Evolutionary conservation across 2,329 filamentous ascomycete species (phyloP), one percentile per base, ranked within the genome.

Genomic region (Neoscytalidium dimidiatum): DNA sequence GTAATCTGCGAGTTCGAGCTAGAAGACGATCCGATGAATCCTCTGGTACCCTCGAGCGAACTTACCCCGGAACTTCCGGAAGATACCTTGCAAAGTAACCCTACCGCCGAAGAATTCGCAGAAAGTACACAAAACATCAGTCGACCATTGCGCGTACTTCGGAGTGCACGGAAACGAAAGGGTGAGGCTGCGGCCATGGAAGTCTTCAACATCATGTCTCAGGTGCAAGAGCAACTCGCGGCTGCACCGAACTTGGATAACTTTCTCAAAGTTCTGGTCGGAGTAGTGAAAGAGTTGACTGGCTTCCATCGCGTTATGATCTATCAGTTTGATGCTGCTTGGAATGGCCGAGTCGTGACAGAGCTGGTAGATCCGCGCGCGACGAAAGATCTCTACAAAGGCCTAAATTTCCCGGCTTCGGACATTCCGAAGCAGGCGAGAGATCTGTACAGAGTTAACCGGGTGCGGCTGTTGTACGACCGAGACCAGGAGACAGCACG

Each of bases 251-350:
- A 85, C 66, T 80, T 96, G 0, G 88, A 92, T 0, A 82, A 77
- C 0, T 92, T 97, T 66, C 80, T 96, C 41, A 94, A 95, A 71
- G 88, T 94, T 5, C 78, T 95, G 3, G 90, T 94, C 0, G 92
- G 92, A 0, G 90, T 97, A 7, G 87, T 96, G 35, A 96, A 96
- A 73, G 93, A 97, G 72, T 75, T 97, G 56, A 96, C 92, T 0
- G 92, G 93, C 0, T 97, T 97, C 68, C 93, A 96, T 73, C 90
- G 93, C 13, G 92, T 96, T 53, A 94, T 97, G 91, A 85, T 97
- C 1, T 97, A 96, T 72, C 92, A 96, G 75, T 97, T 97, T 68
- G 93, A 97, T 74, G 82, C 88, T 4, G 78, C 84, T 0, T 95
- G 90, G 82, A 96, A 96, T 70, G 93, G 92, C 19, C 88, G 91